Base-by-base conservation (phyloP, 2,329 filamentous ascomycete species). In the Paraphoma chrysanthemicola region DNA sequence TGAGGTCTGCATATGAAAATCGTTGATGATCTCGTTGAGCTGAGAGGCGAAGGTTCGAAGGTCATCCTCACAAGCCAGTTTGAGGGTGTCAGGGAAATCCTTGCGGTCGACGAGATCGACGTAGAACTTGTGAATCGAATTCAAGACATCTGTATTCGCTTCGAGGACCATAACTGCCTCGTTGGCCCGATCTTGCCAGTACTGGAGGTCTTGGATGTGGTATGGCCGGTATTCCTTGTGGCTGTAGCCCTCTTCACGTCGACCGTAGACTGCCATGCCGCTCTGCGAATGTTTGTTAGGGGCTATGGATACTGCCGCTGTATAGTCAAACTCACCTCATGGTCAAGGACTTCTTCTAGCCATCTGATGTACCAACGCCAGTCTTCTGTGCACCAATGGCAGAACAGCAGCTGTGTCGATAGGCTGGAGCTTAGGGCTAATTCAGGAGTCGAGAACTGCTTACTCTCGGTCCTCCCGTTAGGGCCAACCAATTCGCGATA, bases 351-450 rank as follows among this genome's bases (percentile, higher is more conserved):
- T 10, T 68, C 62, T 56, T 81, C 79, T 0, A 81, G 63, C 69
- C 69, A 78, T 11, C 69, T 57, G 17, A 81, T 71, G 56, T 80
- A 80, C 63, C 71, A 71, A 29, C 77, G 69, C 79, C 79, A 82
- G n/a, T 77, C 72, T 54, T 79, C 77, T 0, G 62, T 73, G 4
- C 78, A 71, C 79, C 79, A 81, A 29, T 78, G 66, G 44, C 73
- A 77, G 44, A 70, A 75, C 29, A 80, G 53, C 1, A 79, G 49
- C 56, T 81, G 79, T 4, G 70, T 68, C 4, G 70, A 61, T 5
- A 81, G 63, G 48, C 68, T 78, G 2, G 77, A 71, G 16, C 66
- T 57, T 36, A 82, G 77, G 49, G 74, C 76, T 9, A 76, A 60
- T 12, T 66, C 67, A 1, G 67, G 16, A 1, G 62, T 72, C 0